A percentile compares a stretch with the other conserved stretches of the same genome.
phyloP scores from a whole-genome alignment of 495 filamentous ascomycete genomes.

The Penicillium arizonense region DNA sequence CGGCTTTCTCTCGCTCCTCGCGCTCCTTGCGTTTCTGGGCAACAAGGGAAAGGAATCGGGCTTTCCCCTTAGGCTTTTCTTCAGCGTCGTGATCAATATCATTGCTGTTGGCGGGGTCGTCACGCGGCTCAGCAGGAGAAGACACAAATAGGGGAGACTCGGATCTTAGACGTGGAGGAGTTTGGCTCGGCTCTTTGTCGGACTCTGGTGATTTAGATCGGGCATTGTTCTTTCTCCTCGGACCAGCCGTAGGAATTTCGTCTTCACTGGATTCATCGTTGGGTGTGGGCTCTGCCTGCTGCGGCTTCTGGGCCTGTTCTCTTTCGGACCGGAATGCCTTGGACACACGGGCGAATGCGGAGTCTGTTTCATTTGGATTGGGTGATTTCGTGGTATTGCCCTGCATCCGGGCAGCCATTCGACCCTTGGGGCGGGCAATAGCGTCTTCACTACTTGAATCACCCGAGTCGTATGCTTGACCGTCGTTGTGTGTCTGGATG shows the following conservation, averaged over 20 bases:
- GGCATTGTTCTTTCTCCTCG: constrained; percentile 26
- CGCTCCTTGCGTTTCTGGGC: constrained; percentile 69
- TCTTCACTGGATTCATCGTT: constrained; percentile 29
- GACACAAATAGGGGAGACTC: constrained; percentile 44
- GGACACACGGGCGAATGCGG: constrained; percentile 37
- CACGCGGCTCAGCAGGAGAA: constrained; percentile 18
- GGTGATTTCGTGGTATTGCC: constrained; percentile 12
- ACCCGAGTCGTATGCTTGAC: constrained; percentile 30
- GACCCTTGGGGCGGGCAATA: constrained; percentile 62
- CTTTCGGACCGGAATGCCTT: constrained; percentile 24
- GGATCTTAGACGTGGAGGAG: constrained; percentile 24
- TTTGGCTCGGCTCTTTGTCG: constrained; percentile 10
- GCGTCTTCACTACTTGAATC: constrained; percentile 40
- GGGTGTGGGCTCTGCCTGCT: constrained; percentile 8
- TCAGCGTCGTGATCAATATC: constrained; percentile 37
- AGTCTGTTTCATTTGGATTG: constrained; percentile 17
- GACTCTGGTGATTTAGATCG: constrained; percentile 8
- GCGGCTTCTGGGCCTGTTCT: constrained; percentile 15
- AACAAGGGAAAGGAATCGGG: constrained; percentile 65
- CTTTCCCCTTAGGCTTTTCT: constrained; percentile 49
- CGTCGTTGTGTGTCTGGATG: constrained; percentile 5
- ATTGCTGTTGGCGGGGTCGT: constrained; percentile 9
- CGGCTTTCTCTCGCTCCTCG: constrained; percentile 59
- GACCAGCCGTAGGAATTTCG: constrained; percentile 35
- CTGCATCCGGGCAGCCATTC: constrained; percentile 69